Conservation (phyloP, 495 filamentous ascomycete genomes). For the Penicillium angulare region DNA sequence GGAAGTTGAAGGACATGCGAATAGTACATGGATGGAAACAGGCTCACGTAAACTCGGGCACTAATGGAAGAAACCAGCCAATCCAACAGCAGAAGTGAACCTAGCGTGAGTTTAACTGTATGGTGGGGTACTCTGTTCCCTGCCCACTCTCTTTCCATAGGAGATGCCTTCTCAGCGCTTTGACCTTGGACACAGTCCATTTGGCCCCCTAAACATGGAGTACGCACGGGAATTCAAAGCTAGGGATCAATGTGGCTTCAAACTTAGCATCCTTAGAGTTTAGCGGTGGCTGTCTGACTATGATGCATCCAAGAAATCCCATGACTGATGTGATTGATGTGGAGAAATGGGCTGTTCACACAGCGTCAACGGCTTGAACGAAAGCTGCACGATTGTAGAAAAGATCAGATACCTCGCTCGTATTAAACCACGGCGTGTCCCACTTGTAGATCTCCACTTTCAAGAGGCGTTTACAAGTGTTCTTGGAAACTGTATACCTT, state of each 20-base stretch:
- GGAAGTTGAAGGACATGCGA: too few species aligned
- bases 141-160: background rate
- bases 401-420: background rate
- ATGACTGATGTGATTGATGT: too few species aligned
- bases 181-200: background rate
- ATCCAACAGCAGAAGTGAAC: background rate
- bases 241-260: background rate
- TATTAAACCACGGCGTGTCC: too few species aligned
- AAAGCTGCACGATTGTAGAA: background rate
- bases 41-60: background rate
- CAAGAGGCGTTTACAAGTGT: too few species aligned
- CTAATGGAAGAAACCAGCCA: background rate
- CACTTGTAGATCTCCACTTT: too few species aligned
- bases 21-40: background rate
- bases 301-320: background rate
- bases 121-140: background rate
- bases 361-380: background rate
- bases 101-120: background rate
- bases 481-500: too few species aligned
- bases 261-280: background rate
- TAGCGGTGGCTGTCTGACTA: background rate
- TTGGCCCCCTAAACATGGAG: background rate
- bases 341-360: background rate
- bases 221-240: background rate
- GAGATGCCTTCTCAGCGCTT: background rate